These are phyloP conservation scores for Tulasnella sp. DNA, from an alignment of 768 basidiomycete species.

Conservation along the genomic window DNA sequence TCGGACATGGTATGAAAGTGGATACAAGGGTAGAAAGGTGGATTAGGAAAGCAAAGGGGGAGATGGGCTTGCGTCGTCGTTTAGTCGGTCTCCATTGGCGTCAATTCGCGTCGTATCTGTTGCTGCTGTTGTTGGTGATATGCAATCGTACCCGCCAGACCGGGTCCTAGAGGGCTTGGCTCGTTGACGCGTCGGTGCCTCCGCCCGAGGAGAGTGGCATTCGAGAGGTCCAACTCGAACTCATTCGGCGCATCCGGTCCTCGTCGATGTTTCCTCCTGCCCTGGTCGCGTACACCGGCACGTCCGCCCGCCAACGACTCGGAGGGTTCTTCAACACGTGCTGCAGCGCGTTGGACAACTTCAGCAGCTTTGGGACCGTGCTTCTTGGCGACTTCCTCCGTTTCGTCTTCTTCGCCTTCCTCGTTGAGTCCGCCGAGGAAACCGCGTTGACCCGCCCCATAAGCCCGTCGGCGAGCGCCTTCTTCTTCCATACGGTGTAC, in stretches of 20 bases:
- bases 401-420: conserved; percentile 61
- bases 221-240: conserved; percentile 81
- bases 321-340: background rate
- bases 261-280: conserved; percentile 19
- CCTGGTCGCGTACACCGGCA: conserved; percentile 55
- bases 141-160: too few relatives aligned
- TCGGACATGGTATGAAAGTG: too few relatives aligned
- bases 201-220: conserved; percentile 68
- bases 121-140: too few relatives aligned
- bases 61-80: too few relatives aligned
- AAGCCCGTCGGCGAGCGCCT: conserved; percentile 71
- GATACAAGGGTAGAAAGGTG: too few relatives aligned
- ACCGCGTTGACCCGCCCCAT: conserved; percentile 63
- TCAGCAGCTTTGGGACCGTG: conserved; percentile 31
- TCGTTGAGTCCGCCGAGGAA: conserved; percentile 84
- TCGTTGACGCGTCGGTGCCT: conserved; percentile 3
- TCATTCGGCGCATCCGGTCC: conserved; percentile 22
- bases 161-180: conserved; percentile 8
- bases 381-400: conserved; percentile 38
- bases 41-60: too few relatives aligned
- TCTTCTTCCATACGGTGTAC: conserved; percentile 99
- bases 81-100: too few relatives aligned
- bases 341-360: conserved; percentile 25
- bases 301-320: conserved; percentile 41
- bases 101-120: too few relatives aligned